These are phyloP conservation scores for Oryza coarctata DNA, from an alignment of 176 grass and related monocot species.

Conservation along the genomic window DNA sequence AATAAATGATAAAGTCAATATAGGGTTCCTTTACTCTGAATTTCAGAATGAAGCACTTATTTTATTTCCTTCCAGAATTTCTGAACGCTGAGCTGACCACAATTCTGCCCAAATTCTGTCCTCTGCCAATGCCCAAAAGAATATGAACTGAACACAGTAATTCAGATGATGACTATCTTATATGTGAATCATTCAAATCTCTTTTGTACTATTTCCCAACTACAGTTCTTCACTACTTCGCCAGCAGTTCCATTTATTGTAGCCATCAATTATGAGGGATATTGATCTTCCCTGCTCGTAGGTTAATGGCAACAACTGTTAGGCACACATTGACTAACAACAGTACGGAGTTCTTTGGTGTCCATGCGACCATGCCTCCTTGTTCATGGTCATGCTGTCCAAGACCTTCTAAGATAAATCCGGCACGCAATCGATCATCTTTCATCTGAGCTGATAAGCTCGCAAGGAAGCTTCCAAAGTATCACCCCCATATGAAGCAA, in stretches of 20 bases:
- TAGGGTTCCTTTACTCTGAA: constrained; percentile 18
- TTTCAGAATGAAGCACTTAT: not conserved
- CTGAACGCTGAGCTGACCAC: constrained; percentile 26
- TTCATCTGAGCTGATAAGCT: not conserved
- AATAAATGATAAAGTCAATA: constrained; percentile 25
- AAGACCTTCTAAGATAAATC: constrained; percentile 14
- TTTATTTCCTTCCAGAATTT: constrained; percentile 2
- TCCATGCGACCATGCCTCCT: not conserved
- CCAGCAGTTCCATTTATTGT: constrained; percentile 13
- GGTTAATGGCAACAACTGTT: not conserved
- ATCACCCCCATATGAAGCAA: not conserved
- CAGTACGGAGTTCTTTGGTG: not conserved
- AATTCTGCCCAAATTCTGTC: constrained; percentile 10
- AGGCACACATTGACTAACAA: not conserved
- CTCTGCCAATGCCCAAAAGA: not conserved
- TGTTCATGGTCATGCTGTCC: constrained; percentile 22
- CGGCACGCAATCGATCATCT: constrained; percentile 13
- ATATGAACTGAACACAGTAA: constrained; percentile 21
- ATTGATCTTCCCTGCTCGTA: not conserved
- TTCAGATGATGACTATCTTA: not conserved
- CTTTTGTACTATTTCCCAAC: not conserved
- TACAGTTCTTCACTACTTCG: not conserved
- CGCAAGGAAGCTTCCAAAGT: not conserved
- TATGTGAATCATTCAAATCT: not conserved
- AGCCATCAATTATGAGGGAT: constrained; percentile 2